phyloP scores from a whole-genome alignment of 1,284 basidiomycete species.

The Waitea zeae region DNA sequence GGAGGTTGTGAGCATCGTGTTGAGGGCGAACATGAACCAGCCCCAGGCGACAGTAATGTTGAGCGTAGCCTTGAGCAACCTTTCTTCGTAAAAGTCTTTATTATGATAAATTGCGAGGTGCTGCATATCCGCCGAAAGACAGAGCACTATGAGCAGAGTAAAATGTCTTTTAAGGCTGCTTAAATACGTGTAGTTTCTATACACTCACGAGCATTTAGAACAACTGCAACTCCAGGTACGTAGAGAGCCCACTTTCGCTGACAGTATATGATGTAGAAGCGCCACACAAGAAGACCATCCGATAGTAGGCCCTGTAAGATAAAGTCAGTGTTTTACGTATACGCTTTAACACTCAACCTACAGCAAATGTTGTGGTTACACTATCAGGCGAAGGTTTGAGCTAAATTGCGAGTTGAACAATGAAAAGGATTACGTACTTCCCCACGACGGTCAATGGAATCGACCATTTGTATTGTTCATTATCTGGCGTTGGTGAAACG shows the following conservation, averaged over 20 bases:
- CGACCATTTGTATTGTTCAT: slow-evolving; percentile 8
- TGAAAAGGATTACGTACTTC: slow-evolving; percentile 3
- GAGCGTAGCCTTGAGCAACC: slow-evolving; percentile 7
- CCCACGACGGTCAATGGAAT: slow-evolving; percentile 7
- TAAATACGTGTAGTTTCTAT: not conserved
- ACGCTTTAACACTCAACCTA: slow-evolving; percentile 1
- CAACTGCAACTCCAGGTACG: slow-evolving; percentile 7
- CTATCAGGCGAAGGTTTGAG: not conserved
- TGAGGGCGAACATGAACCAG: slow-evolving; percentile 11
- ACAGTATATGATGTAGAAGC: slow-evolving; percentile 10
- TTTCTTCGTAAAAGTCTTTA: slow-evolving; percentile 8
- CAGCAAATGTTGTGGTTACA: slow-evolving; percentile 9
- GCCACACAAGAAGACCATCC: slow-evolving; percentile 11
- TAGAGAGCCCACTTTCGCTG: slow-evolving; percentile 9
- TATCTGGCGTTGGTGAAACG: slow-evolving; percentile 3
- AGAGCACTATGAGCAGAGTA: slow-evolving; percentile 7
- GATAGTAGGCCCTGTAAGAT: slow-evolving; percentile 9
- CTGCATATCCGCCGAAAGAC: slow-evolving; percentile 10
- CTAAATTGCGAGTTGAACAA: not conserved
- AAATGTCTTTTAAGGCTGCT: not conserved
- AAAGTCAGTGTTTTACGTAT: not conserved
- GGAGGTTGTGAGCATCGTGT: slow-evolving; percentile 9
- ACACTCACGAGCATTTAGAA: slow-evolving; percentile 8
- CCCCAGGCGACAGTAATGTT: slow-evolving; percentile 12
- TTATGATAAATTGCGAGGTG: slow-evolving; percentile 8